Percentiles rank a stretch among this genome's conserved stretches.
phyloP scores from a whole-genome alignment of 176 grass and related monocot species.

The Cenchrus fungigraminus region DNA sequence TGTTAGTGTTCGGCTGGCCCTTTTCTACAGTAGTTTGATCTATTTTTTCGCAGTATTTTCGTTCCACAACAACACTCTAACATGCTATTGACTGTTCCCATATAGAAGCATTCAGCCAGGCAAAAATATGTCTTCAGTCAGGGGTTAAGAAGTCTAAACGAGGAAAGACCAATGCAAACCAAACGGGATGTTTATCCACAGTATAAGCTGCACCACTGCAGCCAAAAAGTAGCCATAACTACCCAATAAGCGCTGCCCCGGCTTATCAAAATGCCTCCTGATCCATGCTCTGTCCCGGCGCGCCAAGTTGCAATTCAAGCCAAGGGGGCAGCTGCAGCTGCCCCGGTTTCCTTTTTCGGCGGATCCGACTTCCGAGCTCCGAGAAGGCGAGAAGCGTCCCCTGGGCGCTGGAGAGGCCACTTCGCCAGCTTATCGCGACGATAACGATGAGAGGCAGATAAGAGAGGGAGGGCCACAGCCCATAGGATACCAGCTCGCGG shows the following conservation, averaged over 20 bases:
- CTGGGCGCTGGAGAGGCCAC: slow-evolving; percentile 15
- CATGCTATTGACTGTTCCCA: too few relatives aligned
- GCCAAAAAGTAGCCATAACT: not conserved
- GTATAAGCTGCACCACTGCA: not conserved
- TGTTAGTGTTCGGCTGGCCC: too few relatives aligned
- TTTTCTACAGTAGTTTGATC: too few relatives aligned
- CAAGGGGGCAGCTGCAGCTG: not conserved
- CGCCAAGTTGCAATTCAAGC: not conserved
- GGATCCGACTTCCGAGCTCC: not conserved
- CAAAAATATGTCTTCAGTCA: too few relatives aligned
- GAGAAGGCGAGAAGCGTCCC: not conserved
- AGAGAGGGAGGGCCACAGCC: not conserved
- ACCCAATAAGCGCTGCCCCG: not conserved
- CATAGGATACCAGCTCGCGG: not conserved
- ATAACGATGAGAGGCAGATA: slow-evolving; percentile 36
- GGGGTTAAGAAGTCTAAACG: too few relatives aligned
- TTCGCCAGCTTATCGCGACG: slow-evolving; percentile 24
- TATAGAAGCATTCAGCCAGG: too few relatives aligned
- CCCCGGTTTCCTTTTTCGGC: not conserved
- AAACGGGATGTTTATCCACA: not conserved
- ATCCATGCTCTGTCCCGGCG: too few relatives aligned
- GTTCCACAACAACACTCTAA: too few relatives aligned
- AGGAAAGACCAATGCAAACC: too few relatives aligned
- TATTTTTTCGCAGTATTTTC: too few relatives aligned
- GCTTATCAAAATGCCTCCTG: too few relatives aligned